A percentile compares a stretch with the other conserved stretches of the same genome.
phyloP scores from a whole-genome alignment of 805 yeast species.

The Starmerella gropengiesseri region DNA sequence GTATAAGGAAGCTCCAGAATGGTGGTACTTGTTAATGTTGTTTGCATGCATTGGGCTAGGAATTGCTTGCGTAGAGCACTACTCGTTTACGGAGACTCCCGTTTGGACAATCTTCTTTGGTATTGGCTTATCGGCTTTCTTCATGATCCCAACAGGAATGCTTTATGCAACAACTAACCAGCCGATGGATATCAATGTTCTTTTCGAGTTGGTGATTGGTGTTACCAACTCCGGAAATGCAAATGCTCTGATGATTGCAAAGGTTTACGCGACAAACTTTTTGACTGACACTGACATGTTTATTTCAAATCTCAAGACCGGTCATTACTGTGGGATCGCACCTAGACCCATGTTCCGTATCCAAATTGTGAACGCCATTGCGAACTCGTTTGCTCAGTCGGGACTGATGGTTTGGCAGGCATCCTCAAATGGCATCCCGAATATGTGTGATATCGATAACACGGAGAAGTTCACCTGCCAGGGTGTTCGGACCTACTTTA shows the following conservation, averaged over 20 bases:
- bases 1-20: slow-evolving; percentile 53
- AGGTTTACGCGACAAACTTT: slow-evolving; percentile 46
- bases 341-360: slow-evolving; percentile 48
- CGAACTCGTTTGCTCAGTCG: slow-evolving; percentile 24
- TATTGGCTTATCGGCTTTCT: slow-evolving; percentile 39
- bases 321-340: slow-evolving; percentile 48
- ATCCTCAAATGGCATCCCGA: slow-evolving; percentile 26
- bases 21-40: slow-evolving; percentile 40
- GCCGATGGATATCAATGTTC: slow-evolving; percentile 39
- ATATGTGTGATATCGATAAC: slow-evolving; percentile 25
- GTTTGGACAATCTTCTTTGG: slow-evolving; percentile 51
- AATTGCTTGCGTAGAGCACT: slow-evolving; percentile 34
- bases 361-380: slow-evolving; percentile 29
- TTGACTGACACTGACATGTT: slow-evolving; percentile 53
- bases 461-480: slow-evolving; percentile 31
- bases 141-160: slow-evolving; percentile 42
- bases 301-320: slow-evolving; percentile 43
- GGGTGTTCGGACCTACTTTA: slow-evolving; percentile 36
- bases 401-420: slow-evolving; percentile 30
- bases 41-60: slow-evolving; percentile 37
- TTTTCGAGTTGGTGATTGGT: slow-evolving; percentile 42
- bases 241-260: slow-evolving; percentile 40
- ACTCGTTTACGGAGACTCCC: slow-evolving; percentile 37
- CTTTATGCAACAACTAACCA: slow-evolving; percentile 41
- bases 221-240: slow-evolving; percentile 48